Evolutionary conservation across 371 early-diverging fungal species (phyloP).

Genomic region (Thermomucor indicae-seudaticae): DNA sequence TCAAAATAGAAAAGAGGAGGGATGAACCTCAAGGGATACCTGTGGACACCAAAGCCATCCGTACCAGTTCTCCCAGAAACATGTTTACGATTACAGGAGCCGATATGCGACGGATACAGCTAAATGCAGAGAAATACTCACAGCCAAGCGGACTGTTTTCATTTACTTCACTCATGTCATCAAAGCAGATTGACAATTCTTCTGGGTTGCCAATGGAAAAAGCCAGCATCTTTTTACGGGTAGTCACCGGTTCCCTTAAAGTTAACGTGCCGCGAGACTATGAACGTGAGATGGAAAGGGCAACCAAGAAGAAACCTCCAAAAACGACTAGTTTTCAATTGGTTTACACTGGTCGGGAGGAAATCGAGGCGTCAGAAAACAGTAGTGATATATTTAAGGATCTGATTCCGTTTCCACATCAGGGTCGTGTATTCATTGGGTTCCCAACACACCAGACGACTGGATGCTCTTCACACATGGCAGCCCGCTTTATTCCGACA

Average conservation of each 20-base stretch:
- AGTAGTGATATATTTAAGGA: constrained; percentile 61
- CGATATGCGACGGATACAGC: constrained; percentile 61
- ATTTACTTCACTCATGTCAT: constrained; percentile 18
- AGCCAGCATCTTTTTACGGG: constrained; percentile 68
- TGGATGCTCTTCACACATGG: constrained; percentile 79
- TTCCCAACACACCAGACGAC: constrained; percentile 92
- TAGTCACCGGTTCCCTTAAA: constrained; percentile 60
- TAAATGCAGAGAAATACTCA: constrained; percentile 61
- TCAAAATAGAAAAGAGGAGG: constrained; percentile 61
- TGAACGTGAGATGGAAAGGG: constrained; percentile 80
- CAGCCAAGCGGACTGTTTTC: constrained; percentile 23
- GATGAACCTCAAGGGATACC: constrained; percentile 60
- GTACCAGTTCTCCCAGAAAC: constrained; percentile 59
- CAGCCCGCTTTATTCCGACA: constrained; percentile 87
- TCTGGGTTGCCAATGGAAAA: constrained; percentile 32
- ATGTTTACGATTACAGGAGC: constrained; percentile 66
- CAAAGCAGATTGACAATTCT: constrained; percentile 1
- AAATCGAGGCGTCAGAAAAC: constrained; percentile 68
- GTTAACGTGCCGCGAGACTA: constrained; percentile 55
- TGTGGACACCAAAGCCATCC: constrained; percentile 42
- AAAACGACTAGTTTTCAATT: constrained; percentile 67
- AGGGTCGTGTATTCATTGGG: constrained; percentile 87
- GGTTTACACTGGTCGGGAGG: constrained; percentile 71
- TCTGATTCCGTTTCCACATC: constrained; percentile 68
- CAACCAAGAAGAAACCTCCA: constrained; percentile 89